Conservation (phyloP, 2,329 filamentous ascomycete species). For the Pseudocercospora macadamiae region DNA sequence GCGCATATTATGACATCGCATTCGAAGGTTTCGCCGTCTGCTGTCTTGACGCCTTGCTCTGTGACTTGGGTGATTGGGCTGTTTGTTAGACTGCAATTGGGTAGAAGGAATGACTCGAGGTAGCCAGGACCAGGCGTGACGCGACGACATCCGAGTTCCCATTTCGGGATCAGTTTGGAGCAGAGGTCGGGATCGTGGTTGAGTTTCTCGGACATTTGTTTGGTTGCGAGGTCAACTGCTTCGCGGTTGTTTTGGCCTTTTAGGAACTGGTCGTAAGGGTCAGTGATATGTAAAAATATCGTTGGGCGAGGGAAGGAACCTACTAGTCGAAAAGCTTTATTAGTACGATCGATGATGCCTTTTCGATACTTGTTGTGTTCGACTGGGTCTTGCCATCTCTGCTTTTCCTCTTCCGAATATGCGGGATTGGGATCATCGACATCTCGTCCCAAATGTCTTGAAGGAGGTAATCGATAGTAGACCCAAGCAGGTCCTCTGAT, state of each 20-base stretch:
- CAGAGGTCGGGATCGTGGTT: slow-evolving; percentile 41
- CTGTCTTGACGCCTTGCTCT: slow-evolving; percentile 41
- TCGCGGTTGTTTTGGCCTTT: not conserved
- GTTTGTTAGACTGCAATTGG: slow-evolving; percentile 49
- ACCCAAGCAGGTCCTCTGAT: slow-evolving; percentile 65
- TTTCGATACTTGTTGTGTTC: slow-evolving; percentile 11
- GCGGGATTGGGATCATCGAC: slow-evolving; percentile 3
- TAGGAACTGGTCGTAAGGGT: slow-evolving; percentile 2
- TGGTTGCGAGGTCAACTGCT: slow-evolving; percentile 44
- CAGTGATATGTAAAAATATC: not conserved
- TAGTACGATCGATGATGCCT: slow-evolving; percentile 3
- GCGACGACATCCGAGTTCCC: slow-evolving; percentile 41
- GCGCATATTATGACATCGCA: slow-evolving; percentile 42
- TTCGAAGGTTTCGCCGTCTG: slow-evolving; percentile 35
- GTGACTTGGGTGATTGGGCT: slow-evolving; percentile 43
- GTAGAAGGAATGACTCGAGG: slow-evolving; percentile 50
- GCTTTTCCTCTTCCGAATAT: slow-evolving; percentile 6
- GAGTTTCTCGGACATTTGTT: slow-evolving; percentile 50
- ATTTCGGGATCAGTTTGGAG: slow-evolving; percentile 44
- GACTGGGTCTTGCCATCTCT: slow-evolving; percentile 4
- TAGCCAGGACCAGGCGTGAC: slow-evolving; percentile 56
- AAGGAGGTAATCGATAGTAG: slow-evolving; percentile 58
- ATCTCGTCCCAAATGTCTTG: not conserved
- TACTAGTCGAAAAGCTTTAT: slow-evolving; percentile 4
- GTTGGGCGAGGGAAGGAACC: not conserved